Conservation (phyloP, 371 early-diverging fungal species). For the Mortierella sp. region DNA sequence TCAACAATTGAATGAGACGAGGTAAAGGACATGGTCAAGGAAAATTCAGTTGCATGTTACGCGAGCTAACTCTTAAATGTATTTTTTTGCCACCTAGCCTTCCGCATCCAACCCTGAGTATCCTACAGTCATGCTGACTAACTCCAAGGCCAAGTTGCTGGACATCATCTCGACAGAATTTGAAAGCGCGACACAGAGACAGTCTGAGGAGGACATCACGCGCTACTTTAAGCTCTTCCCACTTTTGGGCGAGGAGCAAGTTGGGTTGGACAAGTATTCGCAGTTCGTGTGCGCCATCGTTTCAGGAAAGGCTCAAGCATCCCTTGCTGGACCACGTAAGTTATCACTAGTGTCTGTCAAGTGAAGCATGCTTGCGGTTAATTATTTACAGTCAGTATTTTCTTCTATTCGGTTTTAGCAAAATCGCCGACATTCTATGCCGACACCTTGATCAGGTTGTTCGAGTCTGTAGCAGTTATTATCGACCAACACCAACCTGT, state of each 20-base stretch:
- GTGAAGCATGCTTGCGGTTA: too few species aligned
- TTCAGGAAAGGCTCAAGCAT: constrained; percentile 78
- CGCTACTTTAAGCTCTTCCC: constrained; percentile 93
- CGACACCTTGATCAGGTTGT: constrained; percentile 83
- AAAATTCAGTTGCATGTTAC: too few species aligned
- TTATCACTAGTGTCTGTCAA: too few species aligned
- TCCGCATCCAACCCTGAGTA: constrained; percentile 75
- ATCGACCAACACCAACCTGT: constrained; percentile 89
- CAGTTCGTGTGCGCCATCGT: constrained; percentile 87
- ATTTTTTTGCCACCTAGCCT: constrained; percentile 57
- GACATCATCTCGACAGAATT: constrained; percentile 82
- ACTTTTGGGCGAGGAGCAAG: constrained; percentile 81
- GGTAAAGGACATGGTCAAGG: not conserved
- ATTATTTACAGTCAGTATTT: not conserved
- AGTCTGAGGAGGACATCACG: constrained; percentile 83
- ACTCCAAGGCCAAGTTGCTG: constrained; percentile 74
- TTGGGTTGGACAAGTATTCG: constrained; percentile 91
- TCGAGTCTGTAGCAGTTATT: constrained; percentile 89
- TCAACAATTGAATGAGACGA: not conserved
- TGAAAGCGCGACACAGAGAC: constrained; percentile 80
- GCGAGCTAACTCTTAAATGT: not conserved
- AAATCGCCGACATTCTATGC: constrained; percentile 73
- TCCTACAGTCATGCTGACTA: constrained; percentile 74
- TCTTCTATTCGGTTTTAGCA: constrained; percentile 31
- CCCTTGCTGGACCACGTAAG: constrained; percentile 63